Conservation (phyloP, 192 early-diverging fungal species). For the Backusella mclennaniae region DNA sequence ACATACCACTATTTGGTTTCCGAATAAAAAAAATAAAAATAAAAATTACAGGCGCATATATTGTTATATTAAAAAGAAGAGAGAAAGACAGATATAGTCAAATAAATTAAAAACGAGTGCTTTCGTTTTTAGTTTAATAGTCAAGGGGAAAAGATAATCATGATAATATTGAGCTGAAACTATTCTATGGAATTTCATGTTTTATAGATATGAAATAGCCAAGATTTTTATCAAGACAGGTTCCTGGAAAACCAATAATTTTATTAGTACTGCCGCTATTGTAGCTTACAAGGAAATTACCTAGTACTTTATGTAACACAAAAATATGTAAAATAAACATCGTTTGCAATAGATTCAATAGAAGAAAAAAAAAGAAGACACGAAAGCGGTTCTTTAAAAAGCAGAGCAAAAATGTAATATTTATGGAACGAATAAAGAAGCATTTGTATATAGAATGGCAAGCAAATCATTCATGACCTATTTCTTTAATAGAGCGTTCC, state of each 20-base stretch:
- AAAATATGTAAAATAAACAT: neutral
- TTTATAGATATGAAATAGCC: neutral
- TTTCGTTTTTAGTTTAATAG: neutral
- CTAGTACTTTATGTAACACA: neutral
- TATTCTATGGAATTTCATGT: neutral
- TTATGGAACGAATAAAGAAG: conserved; percentile 8
- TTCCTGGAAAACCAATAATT: neutral
- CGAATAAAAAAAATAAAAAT: neutral
- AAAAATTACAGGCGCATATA: neutral
- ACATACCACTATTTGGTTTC: conserved; percentile 1
- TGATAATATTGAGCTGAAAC: neutral
- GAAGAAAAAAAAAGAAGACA: neutral
- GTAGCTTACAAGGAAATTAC: neutral
- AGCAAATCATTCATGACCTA: neutral
- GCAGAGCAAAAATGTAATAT: neutral
- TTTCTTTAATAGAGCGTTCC: conserved; percentile 10
- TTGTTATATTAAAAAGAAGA: neutral
- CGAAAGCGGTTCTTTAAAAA: neutral
- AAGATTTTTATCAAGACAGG: neutral
- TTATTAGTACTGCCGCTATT: neutral
- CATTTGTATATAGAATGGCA: conserved; percentile 5
- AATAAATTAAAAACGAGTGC: neutral
- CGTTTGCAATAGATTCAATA: neutral
- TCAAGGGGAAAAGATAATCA: neutral
- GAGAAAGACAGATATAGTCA: neutral